A percentile compares a stretch with the other conserved stretches of the same genome.
Evolutionary conservation across 2,329 filamentous ascomycete species (phyloP).

Genomic region (Alternaria burnsii): DNA sequence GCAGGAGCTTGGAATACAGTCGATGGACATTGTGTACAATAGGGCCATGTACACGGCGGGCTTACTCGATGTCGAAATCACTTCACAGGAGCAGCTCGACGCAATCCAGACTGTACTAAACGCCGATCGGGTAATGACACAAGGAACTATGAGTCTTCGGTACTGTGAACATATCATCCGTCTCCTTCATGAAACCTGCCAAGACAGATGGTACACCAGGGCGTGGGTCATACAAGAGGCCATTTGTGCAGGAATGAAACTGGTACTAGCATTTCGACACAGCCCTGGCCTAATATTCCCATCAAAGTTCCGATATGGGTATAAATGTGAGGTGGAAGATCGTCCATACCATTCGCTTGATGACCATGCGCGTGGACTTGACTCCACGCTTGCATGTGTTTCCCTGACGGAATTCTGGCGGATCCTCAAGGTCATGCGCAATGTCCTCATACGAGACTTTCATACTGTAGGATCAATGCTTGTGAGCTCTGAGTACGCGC

Average conservation of each 20-base stretch:
- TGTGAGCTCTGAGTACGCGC: too few species aligned
- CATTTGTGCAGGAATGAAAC: not conserved
- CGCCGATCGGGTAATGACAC: not conserved
- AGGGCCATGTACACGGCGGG: too few species aligned
- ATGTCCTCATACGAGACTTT: too few species aligned
- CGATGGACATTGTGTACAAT: too few species aligned
- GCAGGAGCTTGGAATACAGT: too few species aligned
- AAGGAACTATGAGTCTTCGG: not conserved
- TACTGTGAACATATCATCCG: not conserved
- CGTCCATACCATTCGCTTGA: not conserved
- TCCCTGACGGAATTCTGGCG: too few species aligned
- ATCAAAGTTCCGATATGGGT: not conserved
- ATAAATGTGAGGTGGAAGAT: not conserved
- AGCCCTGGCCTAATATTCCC: not conserved
- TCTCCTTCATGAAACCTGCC: not conserved
- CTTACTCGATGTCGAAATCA: not conserved
- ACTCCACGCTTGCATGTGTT: too few species aligned
- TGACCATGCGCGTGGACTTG: not conserved
- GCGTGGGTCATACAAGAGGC: not conserved
- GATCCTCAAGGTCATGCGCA: too few species aligned
- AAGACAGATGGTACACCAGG: not conserved
- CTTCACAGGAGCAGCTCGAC: not conserved
- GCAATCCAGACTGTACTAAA: not conserved
- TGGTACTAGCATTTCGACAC: not conserved
- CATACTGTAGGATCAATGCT: too few species aligned